A percentile compares a stretch with the other conserved stretches of the same genome.
Conservation (phyloP, 169 alveolate genomes). For the Plasmodium adleri region DNA sequence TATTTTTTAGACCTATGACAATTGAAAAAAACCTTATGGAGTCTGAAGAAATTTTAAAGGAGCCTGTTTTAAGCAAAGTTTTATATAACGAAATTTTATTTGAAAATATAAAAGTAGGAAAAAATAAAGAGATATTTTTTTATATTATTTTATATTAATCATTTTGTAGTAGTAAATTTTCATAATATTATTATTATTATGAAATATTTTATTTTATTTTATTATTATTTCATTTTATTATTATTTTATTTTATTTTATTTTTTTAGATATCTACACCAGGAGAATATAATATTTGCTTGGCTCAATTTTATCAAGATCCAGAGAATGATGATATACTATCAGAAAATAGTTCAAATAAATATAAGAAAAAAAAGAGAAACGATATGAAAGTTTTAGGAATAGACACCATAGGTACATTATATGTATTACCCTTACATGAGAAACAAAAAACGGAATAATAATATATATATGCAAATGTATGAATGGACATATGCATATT, state of each 20-base stretch:
- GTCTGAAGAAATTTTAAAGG: conserved; percentile 22
- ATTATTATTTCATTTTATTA: not conserved
- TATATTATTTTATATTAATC: not conserved
- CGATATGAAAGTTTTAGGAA: conserved; percentile 29
- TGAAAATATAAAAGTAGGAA: conserved; percentile 33
- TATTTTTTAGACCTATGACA: conserved; percentile 12
- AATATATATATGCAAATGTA: not conserved
- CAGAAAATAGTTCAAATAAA: conserved; percentile 17
- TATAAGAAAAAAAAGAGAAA: conserved; percentile 18
- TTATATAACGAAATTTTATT: conserved; percentile 28
- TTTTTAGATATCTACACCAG: conserved; percentile 20
- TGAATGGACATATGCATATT: not conserved
- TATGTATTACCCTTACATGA: conserved; percentile 32
- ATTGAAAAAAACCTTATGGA: conserved; percentile 32
- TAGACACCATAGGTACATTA: conserved; percentile 42
- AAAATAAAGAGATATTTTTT: not conserved
- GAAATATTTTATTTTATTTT: not conserved
- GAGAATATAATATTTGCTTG: conserved; percentile 36
- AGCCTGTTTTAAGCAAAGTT: conserved; percentile 28
- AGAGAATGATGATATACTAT: conserved; percentile 16
- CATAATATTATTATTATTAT: not conserved
- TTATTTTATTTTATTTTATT: not conserved
- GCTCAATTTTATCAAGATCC: conserved; percentile 36
- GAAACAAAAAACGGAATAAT: not conserved
- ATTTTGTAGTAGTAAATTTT: no score